Conservation (phyloP, 2,329 filamentous ascomycete species). For the Chaetoscypha palmicola region DNA sequence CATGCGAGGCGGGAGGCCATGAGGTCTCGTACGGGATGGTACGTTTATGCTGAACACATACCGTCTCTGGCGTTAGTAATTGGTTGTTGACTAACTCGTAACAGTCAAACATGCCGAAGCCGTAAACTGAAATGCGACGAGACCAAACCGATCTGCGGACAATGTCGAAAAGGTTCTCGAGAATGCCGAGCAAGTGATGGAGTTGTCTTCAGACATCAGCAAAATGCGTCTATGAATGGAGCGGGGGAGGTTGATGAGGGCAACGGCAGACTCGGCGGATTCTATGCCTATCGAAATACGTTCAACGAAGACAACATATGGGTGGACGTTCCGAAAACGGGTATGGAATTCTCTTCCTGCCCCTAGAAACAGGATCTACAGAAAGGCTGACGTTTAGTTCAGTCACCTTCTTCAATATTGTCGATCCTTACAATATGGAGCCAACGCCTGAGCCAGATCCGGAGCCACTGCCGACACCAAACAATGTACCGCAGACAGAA, state of each 20-base stretch:
- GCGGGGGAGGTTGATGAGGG: slow-evolving; percentile 33
- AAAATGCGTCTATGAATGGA: slow-evolving; percentile 62
- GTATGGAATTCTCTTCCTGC: too few relatives aligned
- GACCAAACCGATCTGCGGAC: slow-evolving; percentile 51
- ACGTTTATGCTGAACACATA: slow-evolving; percentile 5
- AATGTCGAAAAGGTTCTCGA: slow-evolving; percentile 50
- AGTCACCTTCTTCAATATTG: slow-evolving; percentile 56
- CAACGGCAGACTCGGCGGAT: slow-evolving; percentile 43
- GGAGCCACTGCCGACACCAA: slow-evolving; percentile 6
- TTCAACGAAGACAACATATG: slow-evolving; percentile 54
- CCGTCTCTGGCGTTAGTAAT: background rate
- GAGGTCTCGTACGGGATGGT: slow-evolving; percentile 35
- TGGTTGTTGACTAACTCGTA: background rate
- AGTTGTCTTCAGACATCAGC: slow-evolving; percentile 60
- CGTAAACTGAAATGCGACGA: slow-evolving; percentile 61
- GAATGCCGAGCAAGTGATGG: slow-evolving; percentile 55
- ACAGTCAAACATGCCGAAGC: slow-evolving; percentile 48
- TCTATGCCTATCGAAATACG: slow-evolving; percentile 61
- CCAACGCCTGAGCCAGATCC: slow-evolving; percentile 32
- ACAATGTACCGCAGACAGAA: slow-evolving; percentile 15
- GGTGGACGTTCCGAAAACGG: slow-evolving; percentile 53
- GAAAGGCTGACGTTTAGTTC: too few relatives aligned
- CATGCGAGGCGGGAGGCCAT: slow-evolving; percentile 18
- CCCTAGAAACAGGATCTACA: too few relatives aligned
- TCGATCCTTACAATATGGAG: slow-evolving; percentile 52